phyloP scores from a whole-genome alignment of 495 filamentous ascomycete species.

The Penicillium mononematosum region DNA sequence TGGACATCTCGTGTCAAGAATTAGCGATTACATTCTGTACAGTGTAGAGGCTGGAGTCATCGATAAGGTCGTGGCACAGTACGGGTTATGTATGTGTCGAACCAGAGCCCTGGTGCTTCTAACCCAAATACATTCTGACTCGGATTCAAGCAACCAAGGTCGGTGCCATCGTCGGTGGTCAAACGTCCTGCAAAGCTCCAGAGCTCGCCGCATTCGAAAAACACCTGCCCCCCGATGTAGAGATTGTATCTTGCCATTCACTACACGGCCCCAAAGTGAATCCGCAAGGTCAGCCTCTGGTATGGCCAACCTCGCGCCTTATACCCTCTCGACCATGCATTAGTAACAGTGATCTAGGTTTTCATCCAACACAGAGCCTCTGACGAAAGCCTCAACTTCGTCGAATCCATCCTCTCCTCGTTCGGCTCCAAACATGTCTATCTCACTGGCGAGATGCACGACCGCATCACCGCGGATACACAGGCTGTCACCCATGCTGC shows the following conservation, averaged over 20 bases:
- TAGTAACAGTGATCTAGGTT: slow-evolving; percentile 49
- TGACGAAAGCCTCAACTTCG: slow-evolving; percentile 69
- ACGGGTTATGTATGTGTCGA: slow-evolving; percentile 79
- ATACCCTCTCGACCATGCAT: slow-evolving; percentile 4
- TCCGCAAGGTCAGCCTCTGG: slow-evolving; percentile 80
- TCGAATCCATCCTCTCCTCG: slow-evolving; percentile 75
- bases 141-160: slow-evolving; percentile 75
- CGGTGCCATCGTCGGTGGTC: slow-evolving; percentile 91
- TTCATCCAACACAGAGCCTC: slow-evolving; percentile 90
- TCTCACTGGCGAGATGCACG: slow-evolving; percentile 81
- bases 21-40: slow-evolving; percentile 97
- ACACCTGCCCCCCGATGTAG: slow-evolving; percentile 81
- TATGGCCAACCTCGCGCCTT: slow-evolving; percentile 34
- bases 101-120: slow-evolving; percentile 8
- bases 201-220: slow-evolving; percentile 92
- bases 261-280: slow-evolving; percentile 92
- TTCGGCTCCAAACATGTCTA: slow-evolving; percentile 80
- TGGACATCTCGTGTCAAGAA: slow-evolving; percentile 91
- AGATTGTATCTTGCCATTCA: slow-evolving; percentile 95
- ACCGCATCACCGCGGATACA: slow-evolving; percentile 96
- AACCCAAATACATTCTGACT: slow-evolving; percentile 28
- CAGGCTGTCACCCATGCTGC: slow-evolving; percentile 97
- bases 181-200: slow-evolving; percentile 97
- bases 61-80: slow-evolving; percentile 76
- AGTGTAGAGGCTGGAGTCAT: slow-evolving; percentile 93